Evolutionary conservation across 1,284 basidiomycete species (phyloP).

Genomic region (Ustilago loliicola): DNA sequence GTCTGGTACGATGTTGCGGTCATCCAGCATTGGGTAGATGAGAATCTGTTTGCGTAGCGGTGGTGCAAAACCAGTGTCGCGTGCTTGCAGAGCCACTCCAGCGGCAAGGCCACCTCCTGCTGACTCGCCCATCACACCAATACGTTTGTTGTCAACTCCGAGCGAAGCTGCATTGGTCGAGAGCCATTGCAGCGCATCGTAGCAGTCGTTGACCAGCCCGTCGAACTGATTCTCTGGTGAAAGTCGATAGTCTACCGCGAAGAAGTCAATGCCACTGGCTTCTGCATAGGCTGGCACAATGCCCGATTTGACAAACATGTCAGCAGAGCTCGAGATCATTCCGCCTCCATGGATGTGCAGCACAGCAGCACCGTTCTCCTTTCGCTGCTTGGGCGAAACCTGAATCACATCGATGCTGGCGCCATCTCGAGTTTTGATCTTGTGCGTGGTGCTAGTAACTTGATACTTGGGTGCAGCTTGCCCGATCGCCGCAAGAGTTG

Average conservation of each 20-base stretch:
- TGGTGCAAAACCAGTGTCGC: constrained; percentile 24
- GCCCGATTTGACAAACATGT: constrained; percentile 8
- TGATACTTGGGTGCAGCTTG: constrained; percentile 5
- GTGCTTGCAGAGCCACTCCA: constrained; percentile 38
- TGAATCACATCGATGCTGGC: constrained; percentile 28
- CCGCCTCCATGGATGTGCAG: constrained; percentile 36
- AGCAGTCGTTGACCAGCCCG: constrained; percentile 31
- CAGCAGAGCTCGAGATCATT: constrained; percentile 28
- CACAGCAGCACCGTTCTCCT: constrained; percentile 26
- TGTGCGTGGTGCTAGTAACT: constrained; percentile 25
- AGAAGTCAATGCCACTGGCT: constrained; percentile 17
- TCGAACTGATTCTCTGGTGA: constrained; percentile 31
- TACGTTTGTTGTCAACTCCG: constrained; percentile 25
- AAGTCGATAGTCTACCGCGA: constrained; percentile 33
- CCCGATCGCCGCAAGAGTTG: not conserved
- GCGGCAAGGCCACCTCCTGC: constrained; percentile 42
- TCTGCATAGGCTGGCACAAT: not conserved
- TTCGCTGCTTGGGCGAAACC: constrained; percentile 21
- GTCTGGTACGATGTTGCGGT: constrained; percentile 28
- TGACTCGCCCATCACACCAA: constrained; percentile 36
- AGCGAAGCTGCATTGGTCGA: constrained; percentile 22
- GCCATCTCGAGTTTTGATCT: constrained; percentile 30
- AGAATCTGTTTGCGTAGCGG: constrained; percentile 38
- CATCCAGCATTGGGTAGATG: constrained; percentile 46
- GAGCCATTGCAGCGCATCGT: constrained; percentile 40